Conservation (phyloP, 2,329 filamentous ascomycete genomes). For the Diplocarpon rosae region DNA sequence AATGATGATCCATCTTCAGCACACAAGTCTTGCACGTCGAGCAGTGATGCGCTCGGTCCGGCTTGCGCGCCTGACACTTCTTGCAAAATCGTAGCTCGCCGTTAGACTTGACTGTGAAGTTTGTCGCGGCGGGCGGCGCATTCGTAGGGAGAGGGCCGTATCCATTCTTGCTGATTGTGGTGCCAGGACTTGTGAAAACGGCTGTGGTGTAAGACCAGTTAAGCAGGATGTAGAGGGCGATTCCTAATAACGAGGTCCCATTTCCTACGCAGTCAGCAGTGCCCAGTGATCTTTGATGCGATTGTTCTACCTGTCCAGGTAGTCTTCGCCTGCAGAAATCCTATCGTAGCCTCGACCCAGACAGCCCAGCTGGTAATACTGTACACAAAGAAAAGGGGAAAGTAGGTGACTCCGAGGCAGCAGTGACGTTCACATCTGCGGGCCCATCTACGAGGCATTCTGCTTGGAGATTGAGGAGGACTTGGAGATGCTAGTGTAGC, state of each 20-base stretch:
- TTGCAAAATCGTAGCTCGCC: conserved; percentile 88
- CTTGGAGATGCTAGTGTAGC: conserved; percentile 5
- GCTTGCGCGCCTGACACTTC: conserved; percentile 91
- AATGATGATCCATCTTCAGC: conserved; percentile 99
- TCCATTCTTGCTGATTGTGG: conserved; percentile 50
- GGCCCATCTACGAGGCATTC: conserved; percentile 48
- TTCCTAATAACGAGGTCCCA: conserved; percentile 48
- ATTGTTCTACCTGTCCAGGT: conserved; percentile 44
- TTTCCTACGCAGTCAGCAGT: conserved; percentile 33
- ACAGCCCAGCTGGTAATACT: conserved; percentile 83
- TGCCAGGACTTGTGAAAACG: conserved; percentile 84
- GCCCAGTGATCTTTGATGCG: not conserved
- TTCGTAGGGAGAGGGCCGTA: conserved; percentile 77
- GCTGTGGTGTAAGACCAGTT: conserved; percentile 87
- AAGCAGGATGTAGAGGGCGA: conserved; percentile 65
- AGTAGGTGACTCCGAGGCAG: conserved; percentile 68
- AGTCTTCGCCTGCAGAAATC: conserved; percentile 41
- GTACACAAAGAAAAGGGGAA: conserved; percentile 85
- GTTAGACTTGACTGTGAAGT: conserved; percentile 85
- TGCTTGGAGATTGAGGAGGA: conserved; percentile 23
- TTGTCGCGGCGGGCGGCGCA: conserved; percentile 49
- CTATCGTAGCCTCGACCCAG: conserved; percentile 74
- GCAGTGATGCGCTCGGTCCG: conserved; percentile 93
- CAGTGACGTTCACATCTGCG: conserved; percentile 72
- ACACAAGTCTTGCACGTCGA: conserved; percentile 90